Evolutionary conservation across 2,329 filamentous ascomycete species (phyloP).

Genomic region (Alternaria ethzedia): DNA sequence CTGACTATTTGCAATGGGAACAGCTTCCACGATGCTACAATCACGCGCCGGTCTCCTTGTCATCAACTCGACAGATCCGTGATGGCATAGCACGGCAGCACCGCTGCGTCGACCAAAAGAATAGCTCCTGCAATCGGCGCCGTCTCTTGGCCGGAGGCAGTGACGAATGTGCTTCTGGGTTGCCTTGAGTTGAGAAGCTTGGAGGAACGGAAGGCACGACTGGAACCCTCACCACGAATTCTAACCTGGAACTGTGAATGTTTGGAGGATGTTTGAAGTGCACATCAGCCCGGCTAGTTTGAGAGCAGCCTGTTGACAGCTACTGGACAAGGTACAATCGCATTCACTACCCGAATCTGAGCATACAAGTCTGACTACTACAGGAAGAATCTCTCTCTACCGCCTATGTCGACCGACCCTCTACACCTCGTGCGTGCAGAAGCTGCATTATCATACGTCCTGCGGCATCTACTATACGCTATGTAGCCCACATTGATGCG

Average conservation of each 20-base stretch:
- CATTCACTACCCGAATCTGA: neutral
- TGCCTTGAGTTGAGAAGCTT: neutral
- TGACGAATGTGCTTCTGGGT: neutral
- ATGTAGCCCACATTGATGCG: neutral
- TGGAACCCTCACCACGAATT: neutral
- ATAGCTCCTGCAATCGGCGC: neutral
- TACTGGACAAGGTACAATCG: neutral
- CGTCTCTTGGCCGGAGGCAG: neutral
- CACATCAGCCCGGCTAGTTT: neutral
- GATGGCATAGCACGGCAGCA: neutral
- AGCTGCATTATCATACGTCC: neutral
- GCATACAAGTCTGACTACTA: neutral
- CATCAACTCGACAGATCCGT: neutral
- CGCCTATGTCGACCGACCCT: neutral
- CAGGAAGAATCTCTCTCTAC: neutral
- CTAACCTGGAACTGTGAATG: neutral
- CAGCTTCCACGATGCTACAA: neutral
- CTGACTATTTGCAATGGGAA: neutral
- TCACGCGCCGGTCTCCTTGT: neutral
- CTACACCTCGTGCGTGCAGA: neutral
- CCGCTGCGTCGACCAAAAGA: neutral
- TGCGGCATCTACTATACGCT: neutral
- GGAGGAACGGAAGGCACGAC: neutral
- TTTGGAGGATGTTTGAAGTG: neutral
- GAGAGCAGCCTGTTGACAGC: neutral